Evolutionary conservation across 2,329 filamentous ascomycete genomes (phyloP), one percentile per base, ranked within the genome.

Genomic region (Cordyceps fumosorosea): DNA sequence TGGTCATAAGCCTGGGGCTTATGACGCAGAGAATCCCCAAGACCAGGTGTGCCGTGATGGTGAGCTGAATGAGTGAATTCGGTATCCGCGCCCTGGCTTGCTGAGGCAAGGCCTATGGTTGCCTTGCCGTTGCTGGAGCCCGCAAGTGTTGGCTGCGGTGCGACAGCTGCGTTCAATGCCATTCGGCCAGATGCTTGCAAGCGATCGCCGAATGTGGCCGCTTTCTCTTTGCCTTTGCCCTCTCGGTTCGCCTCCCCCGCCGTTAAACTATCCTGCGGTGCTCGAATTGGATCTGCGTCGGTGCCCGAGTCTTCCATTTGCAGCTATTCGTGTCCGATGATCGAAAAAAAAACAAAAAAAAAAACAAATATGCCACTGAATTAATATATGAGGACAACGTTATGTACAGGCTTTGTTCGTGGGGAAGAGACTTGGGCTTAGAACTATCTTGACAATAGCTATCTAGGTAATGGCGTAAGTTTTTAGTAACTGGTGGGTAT

Each of bases 121-220:
- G 52, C 20, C 72, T 54, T 67, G 63, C 42, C 60, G 37, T 64
- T 44, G 65, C 52, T 40, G 54, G 64, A 22, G 59, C 62, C 40
- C 63, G 64, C 52, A 67, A 60, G n/a, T n/a, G 44, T 3, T 64
- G 42, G 45, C 32, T 57, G 37, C 51, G 66, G 14, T 64, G 63
- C 16, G 65, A 63, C 8, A 57, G 62, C 40, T 34, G 71, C 66
- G 53, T 70, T 67, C 55, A 71, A 55, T n/a, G 66, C 68, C 44
- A 72, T 60, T 48, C 64, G 67, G 20, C 68, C 66, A 20, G 71
- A 73, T 62, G 69, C 67, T 53, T 68, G 68, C 18, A 73, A 64
- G 10, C 71, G 69, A 32, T 66, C 66, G 37, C 63, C 45, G 11
- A 72, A 45, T 22, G 67, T 66, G 11, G 37, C 48, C 6, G 60